phyloP scores from a whole-genome alignment of 805 yeast species.

The Yarrowia sp. region DNA sequence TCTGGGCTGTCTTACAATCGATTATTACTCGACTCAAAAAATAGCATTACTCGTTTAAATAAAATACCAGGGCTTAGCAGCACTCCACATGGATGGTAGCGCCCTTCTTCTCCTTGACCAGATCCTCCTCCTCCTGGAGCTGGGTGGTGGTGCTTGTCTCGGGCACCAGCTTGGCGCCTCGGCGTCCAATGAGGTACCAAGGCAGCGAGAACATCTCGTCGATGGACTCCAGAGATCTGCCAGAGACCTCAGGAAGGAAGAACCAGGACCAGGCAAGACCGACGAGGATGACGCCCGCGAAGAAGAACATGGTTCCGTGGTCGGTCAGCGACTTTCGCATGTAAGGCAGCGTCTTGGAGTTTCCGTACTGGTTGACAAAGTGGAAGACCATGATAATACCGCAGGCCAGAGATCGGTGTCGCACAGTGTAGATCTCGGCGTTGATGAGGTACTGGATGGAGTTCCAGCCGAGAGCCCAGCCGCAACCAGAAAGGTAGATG shows the following conservation, averaged over 20 bases:
- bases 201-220: slow-evolving; percentile 53
- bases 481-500: slow-evolving; percentile 50
- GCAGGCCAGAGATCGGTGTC: slow-evolving; percentile 50
- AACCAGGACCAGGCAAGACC: slow-evolving; percentile 51
- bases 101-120: slow-evolving; percentile 12
- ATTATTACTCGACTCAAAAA: no score
- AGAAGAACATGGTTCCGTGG: slow-evolving; percentile 54
- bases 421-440: slow-evolving; percentile 55
- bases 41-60: neutral
- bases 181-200: slow-evolving; percentile 54
- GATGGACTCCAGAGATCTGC: slow-evolving; percentile 53
- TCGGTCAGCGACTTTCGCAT: slow-evolving; percentile 49
- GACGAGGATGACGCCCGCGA: slow-evolving; percentile 44
- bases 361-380: slow-evolving; percentile 56
- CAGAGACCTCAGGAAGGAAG: slow-evolving; percentile 52
- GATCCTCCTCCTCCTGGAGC: slow-evolving; percentile 18
- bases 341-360: slow-evolving; percentile 54
- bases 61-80: neutral
- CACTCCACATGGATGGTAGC: slow-evolving; percentile 13
- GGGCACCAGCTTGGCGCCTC: slow-evolving; percentile 7
- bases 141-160: slow-evolving; percentile 23
- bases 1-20: no score
- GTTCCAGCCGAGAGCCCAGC: slow-evolving; percentile 62
- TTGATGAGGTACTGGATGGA: slow-evolving; percentile 54
- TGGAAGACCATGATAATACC: slow-evolving; percentile 55